Conservation (phyloP, 305 asterid genomes). For the Ilex paraguariensis region DNA sequence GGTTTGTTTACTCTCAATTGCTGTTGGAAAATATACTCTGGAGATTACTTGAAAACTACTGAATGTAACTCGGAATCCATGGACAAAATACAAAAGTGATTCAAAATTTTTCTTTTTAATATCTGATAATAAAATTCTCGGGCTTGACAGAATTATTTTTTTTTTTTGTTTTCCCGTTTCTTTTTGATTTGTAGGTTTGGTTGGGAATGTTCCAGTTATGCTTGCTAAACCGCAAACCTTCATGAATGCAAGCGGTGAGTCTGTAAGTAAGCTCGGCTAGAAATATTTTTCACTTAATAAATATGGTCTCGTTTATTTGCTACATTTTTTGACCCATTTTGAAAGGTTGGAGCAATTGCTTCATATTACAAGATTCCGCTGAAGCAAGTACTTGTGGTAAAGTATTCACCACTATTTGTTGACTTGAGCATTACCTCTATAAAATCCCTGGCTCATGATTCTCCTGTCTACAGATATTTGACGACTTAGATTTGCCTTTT, state of each 20-base stretch:
- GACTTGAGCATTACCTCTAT: constrained; percentile 5
- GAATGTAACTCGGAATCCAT: too few species aligned
- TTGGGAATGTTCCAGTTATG: constrained; percentile 86
- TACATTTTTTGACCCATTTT: constrained; percentile 5
- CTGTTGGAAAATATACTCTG: too few species aligned
- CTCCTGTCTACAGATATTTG: constrained; percentile 56
- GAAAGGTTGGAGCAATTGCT: constrained; percentile 69
- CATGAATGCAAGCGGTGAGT: constrained; percentile 99
- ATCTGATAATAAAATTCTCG: too few species aligned
- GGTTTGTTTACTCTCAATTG: too few species aligned
- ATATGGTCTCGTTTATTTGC: too few species aligned
- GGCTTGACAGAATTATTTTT: too few species aligned
- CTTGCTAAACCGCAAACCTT: constrained; percentile 94
- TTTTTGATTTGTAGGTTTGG: constrained; percentile 51
- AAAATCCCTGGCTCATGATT: constrained; percentile 5
- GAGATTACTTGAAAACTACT: too few species aligned
- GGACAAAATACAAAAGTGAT: too few species aligned
- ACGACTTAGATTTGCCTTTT: constrained; percentile 91
- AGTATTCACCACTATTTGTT: constrained; percentile 10
- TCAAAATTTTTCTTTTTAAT: too few species aligned
- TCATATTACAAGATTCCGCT: constrained; percentile 86
- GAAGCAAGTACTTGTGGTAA: constrained; percentile 93
- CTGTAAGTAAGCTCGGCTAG: constrained; percentile 72
- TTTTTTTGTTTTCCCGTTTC: neutral
- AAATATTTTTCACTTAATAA: constrained; percentile 9